Evolutionary conservation across 305 asterid genomes (phyloP).

Genomic region (Ilex paraguariensis): DNA sequence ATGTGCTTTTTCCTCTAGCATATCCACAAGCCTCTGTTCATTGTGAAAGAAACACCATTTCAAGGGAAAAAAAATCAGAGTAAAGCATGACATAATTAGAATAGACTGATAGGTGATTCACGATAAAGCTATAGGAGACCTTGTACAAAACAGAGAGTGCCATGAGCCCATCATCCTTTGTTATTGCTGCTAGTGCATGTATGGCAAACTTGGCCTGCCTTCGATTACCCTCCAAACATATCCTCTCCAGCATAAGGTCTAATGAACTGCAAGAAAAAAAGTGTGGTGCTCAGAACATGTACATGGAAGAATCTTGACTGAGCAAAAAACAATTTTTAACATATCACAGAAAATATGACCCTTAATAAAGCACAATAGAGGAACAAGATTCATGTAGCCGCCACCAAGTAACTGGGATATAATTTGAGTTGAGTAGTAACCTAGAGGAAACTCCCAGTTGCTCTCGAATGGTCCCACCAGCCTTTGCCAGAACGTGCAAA

Average conservation of each 20-base stretch:
- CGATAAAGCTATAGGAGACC: constrained; percentile 35
- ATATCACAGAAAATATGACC: too few relatives aligned
- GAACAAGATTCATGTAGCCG: too few relatives aligned
- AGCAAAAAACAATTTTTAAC: neutral
- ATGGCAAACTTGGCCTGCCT: constrained; percentile 99
- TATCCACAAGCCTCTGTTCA: constrained; percentile 88
- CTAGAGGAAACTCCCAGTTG: constrained; percentile 93
- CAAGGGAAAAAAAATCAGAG: constrained; percentile 13
- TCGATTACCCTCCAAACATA: constrained; percentile 96
- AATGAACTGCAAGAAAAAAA: constrained; percentile 61
- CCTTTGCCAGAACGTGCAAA: constrained; percentile 95
- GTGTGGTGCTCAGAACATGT: neutral
- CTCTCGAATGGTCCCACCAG: constrained; percentile 96
- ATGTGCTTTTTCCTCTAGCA: constrained; percentile 88
- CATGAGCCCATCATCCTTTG: constrained; percentile 97
- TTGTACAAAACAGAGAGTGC: constrained; percentile 98
- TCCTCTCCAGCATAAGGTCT: constrained; percentile 96
- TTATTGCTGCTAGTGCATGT: constrained; percentile 95
- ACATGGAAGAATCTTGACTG: neutral
- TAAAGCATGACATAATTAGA: constrained; percentile 15
- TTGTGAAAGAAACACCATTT: constrained; percentile 10
- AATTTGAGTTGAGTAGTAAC: constrained; percentile 18
- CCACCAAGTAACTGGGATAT: too few relatives aligned
- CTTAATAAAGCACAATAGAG: too few relatives aligned
- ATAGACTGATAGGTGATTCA: constrained; percentile 3